Evolutionary conservation across 495 filamentous ascomycete genomes (phyloP), one percentile per base, ranked within the genome.

Genomic region (Hypomontagnella submonticulosa): DNA sequence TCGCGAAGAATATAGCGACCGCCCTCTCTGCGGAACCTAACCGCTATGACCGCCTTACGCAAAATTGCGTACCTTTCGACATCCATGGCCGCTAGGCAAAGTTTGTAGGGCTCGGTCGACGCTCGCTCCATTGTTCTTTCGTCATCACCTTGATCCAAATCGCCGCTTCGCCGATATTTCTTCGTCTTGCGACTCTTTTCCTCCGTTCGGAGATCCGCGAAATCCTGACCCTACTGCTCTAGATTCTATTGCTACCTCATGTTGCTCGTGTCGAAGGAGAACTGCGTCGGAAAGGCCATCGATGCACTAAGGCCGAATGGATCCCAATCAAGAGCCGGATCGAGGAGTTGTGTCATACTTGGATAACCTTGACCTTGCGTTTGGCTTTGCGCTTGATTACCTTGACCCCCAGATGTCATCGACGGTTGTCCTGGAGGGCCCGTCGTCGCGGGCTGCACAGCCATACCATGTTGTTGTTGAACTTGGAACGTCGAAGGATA

Each of bases 231-330:
- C 20, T 15, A 20, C 30, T 44, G 23, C 42, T 40, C 19, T 32
- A 4, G 34, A 33, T 23, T 13, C 23, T 23, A 16, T 41, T 57
- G 33, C 55, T 70, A 84, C 71, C 83, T 75, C 81, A 85, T 84
- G 54, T 83, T 84, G 73, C 82, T 85, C 46, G 83, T 85, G 56
- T 93, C 90, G 73, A 92, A 93, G 52, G 88, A 90, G 79, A 93
- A 97, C 38, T 92, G 90, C 3, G 90, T 93, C 16, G 92, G 92
- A 69, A 96, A 97, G 67, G 93, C 90, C 93, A 97, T 96, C 77
- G 91, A 95, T 16, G 92, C 92, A 53, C 89, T 92, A 41, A 96
- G 79, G 13, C 92, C 93, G 70, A 97, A 97, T 7, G 93, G 92
- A 77, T 96, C 93, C 61, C 91, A 89, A 73, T 97, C 92, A 37